Evolutionary conservation across 225 moss, liverwort and hornwort species (phyloP).

Genomic region (Antitrichia curtipendula): DNA sequence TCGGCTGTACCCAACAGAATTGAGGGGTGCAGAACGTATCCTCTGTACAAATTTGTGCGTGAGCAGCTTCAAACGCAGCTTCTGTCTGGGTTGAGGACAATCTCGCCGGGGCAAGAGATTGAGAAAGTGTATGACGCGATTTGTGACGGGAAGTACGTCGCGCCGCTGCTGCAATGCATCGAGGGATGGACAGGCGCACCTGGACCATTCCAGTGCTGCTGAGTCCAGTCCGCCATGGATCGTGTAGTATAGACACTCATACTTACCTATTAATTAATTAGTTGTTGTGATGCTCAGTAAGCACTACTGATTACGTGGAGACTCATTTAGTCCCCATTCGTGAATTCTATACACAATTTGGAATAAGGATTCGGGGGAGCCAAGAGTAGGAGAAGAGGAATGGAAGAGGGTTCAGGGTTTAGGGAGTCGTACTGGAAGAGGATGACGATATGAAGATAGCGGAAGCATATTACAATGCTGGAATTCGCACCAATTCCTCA

Average conservation of each 20-base stretch:
- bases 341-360: background rate
- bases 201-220: slow-evolving; percentile 9
- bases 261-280: background rate
- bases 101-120: slow-evolving; percentile 58
- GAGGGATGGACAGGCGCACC: slow-evolving; percentile 62
- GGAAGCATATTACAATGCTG: background rate
- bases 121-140: slow-evolving; percentile 56
- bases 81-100: slow-evolving; percentile 36
- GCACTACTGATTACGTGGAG: background rate
- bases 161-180: slow-evolving; percentile 45
- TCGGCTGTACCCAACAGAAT: slow-evolving; percentile 38
- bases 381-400: background rate
- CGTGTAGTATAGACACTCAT: background rate
- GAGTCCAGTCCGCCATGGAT: background rate
- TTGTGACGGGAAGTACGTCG: slow-evolving; percentile 26
- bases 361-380: background rate
- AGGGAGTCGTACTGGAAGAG: background rate
- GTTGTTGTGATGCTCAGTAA: background rate
- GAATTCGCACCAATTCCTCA: background rate
- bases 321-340: background rate
- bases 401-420: background rate
- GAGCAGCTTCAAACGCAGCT: slow-evolving; percentile 42
- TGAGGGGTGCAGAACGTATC: slow-evolving; percentile 48
- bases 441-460: background rate
- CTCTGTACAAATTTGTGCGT: slow-evolving; percentile 62